A percentile compares a stretch with the other conserved stretches of the same genome.
These are phyloP conservation scores for Eucalyptus regnans DNA, from an alignment of 345 rosid species.

Conservation along the genomic window DNA sequence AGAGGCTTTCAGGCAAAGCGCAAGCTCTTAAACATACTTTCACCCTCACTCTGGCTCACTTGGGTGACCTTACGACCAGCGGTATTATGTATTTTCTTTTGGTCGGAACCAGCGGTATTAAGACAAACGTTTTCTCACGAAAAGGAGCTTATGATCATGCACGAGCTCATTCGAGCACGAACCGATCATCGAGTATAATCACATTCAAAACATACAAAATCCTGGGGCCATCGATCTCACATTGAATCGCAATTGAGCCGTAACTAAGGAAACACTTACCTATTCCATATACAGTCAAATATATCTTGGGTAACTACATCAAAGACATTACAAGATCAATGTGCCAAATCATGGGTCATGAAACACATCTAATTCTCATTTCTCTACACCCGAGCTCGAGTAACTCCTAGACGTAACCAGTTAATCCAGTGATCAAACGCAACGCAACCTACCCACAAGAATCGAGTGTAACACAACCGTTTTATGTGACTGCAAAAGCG, in stretches of 20 bases:
- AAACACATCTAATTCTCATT: neutral
- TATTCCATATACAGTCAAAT: too few species aligned
- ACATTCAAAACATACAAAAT: neutral
- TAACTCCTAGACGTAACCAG: neutral
- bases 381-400: neutral
- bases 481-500: neutral
- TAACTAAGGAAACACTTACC: neutral
- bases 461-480: neutral
- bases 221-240: neutral
- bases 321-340: neutral
- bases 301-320: neutral
- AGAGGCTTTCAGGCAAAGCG: neutral
- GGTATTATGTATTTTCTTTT: too few species aligned
- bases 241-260: accelerated
- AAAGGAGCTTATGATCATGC: neutral
- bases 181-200: neutral
- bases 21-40: neutral
- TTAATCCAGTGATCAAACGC: neutral
- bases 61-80: neutral
- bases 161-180: neutral
- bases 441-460: neutral
- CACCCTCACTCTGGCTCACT: neutral
- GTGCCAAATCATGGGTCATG: neutral
- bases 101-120: neutral
- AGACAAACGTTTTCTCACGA: neutral